These are phyloP conservation scores for Echeveria elegans DNA, from an alignment of 164 flowering plant genomes.

Conservation along the genomic window DNA sequence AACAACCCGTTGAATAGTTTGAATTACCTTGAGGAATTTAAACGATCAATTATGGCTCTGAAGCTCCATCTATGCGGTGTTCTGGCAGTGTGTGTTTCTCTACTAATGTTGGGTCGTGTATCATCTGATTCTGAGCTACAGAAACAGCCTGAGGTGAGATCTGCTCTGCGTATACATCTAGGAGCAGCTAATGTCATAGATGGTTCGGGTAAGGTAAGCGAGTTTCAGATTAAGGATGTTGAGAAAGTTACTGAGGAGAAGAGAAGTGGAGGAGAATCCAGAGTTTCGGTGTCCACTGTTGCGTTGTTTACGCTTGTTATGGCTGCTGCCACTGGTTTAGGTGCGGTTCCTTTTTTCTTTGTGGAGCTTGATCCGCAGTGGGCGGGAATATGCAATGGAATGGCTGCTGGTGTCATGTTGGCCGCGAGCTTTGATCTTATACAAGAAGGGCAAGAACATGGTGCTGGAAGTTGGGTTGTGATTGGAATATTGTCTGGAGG, in stretches of 20 bases:
- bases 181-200: slow-evolving; percentile 41
- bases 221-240: slow-evolving; percentile 20
- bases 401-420: slow-evolving; percentile 99
- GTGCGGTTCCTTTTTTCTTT: slow-evolving; percentile 97
- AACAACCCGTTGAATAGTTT: neutral
- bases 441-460: slow-evolving; percentile 89
- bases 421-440: slow-evolving; percentile 99
- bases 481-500: slow-evolving; percentile 82
- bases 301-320: slow-evolving; percentile 79
- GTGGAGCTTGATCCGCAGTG: slow-evolving; percentile 94
- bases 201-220: slow-evolving; percentile 49
- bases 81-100: slow-evolving; percentile 18
- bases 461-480: slow-evolving; percentile 88
- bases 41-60: neutral
- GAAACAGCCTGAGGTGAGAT: slow-evolving; percentile 22
- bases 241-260: slow-evolving; percentile 17
- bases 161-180: slow-evolving; percentile 58
- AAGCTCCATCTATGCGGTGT: neutral
- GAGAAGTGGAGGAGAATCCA: slow-evolving; percentile 31
- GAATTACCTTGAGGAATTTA: neutral
- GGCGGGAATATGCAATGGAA: slow-evolving; percentile 96
- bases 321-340: slow-evolving; percentile 98
- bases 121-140: slow-evolving; percentile 27
- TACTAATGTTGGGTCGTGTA: slow-evolving; percentile 20
- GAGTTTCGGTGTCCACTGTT: slow-evolving; percentile 78